Evolutionary conservation across 805 yeast genomes (phyloP).

Genomic region (Maudiozyma pseudohumilis): DNA sequence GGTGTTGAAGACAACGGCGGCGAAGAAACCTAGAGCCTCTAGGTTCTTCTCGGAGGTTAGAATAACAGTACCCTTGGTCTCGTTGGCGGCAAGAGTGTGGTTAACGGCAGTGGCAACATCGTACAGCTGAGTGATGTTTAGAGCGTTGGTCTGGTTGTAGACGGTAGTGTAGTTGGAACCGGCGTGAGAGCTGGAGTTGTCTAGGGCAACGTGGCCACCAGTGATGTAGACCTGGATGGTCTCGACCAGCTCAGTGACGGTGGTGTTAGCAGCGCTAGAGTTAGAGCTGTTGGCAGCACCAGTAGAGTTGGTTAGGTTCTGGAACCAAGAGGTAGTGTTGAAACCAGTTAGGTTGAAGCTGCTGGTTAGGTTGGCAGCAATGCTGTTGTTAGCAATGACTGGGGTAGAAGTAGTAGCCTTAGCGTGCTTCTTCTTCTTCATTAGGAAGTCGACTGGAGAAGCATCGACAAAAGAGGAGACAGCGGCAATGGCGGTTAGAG

Average conservation of each 20-base stretch:
- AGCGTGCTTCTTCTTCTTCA: background rate
- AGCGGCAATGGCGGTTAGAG: constrained; percentile 10
- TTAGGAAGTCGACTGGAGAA: constrained; percentile 8
- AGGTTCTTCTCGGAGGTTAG: constrained; percentile 15
- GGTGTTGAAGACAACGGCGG: constrained; percentile 16
- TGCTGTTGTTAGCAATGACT: background rate
- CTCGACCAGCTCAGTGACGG: constrained; percentile 5
- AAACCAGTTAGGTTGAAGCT: background rate
- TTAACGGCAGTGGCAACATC: constrained; percentile 13
- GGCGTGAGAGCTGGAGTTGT: constrained; percentile 5
- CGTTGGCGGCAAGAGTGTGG: constrained; percentile 7
- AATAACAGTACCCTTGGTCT: constrained; percentile 16
- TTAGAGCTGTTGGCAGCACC: constrained; percentile 2
- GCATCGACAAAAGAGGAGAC: constrained; percentile 12
- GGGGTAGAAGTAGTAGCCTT: background rate
- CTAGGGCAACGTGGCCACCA: constrained; percentile 15
- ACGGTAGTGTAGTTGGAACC: constrained; percentile 10
- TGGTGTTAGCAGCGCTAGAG: background rate
- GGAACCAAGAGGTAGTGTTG: too few species aligned
- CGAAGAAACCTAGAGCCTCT: constrained; percentile 23
- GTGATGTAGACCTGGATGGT: constrained; percentile 16
- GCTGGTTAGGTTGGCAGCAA: background rate
- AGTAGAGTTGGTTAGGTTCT: constrained; percentile 2
- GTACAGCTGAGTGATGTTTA: constrained; percentile 18
- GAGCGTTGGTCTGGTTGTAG: constrained; percentile 14